phyloP scores from a whole-genome alignment of 495 filamentous ascomycete genomes.

The Penicillium verhagenii region DNA sequence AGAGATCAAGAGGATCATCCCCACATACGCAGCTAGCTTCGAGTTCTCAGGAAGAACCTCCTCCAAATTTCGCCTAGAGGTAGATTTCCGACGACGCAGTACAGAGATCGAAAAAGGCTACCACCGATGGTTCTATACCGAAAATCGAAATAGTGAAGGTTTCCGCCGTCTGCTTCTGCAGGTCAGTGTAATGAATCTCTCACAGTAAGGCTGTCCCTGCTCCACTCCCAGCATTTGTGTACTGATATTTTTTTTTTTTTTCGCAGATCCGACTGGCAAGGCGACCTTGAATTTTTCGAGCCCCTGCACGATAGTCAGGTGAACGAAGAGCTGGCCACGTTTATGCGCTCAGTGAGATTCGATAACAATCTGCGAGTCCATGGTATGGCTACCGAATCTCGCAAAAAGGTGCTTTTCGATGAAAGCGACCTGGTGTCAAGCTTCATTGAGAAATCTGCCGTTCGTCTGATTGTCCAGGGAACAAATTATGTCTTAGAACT shows the following conservation, averaged over 20 bases:
- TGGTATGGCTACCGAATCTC: slow-evolving; percentile 22
- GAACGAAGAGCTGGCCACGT: not conserved
- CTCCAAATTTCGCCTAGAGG: slow-evolving; percentile 37
- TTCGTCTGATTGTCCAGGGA: slow-evolving; percentile 46
- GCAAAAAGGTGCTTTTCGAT: slow-evolving; percentile 27
- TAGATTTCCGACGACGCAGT: slow-evolving; percentile 29
- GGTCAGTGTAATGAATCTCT: slow-evolving; percentile 35
- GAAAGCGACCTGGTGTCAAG: slow-evolving; percentile 20
- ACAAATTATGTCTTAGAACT: slow-evolving; percentile 57
- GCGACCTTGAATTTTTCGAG: slow-evolving; percentile 37
- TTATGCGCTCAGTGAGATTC: slow-evolving; percentile 28
- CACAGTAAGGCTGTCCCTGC: slow-evolving; percentile 18
- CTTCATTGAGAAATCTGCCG: slow-evolving; percentile 50
- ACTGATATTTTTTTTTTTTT: slow-evolving; percentile 4
- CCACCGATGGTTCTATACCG: slow-evolving; percentile 35
- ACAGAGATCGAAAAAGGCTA: slow-evolving; percentile 29
- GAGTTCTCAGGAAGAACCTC: slow-evolving; percentile 34
- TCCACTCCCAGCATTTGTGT: not conserved
- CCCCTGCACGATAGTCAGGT: slow-evolving; percentile 23
- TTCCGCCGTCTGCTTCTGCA: slow-evolving; percentile 26
- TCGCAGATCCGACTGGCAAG: slow-evolving; percentile 41
- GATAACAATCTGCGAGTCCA: slow-evolving; percentile 18
- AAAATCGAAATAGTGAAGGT: not conserved
- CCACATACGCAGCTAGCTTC: slow-evolving; percentile 41
- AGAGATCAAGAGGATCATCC: slow-evolving; percentile 24